Evolutionary conservation across 257 asterid genomes (phyloP), one percentile per base, ranked within the genome.

Genomic region (Nicotiana otophora): DNA sequence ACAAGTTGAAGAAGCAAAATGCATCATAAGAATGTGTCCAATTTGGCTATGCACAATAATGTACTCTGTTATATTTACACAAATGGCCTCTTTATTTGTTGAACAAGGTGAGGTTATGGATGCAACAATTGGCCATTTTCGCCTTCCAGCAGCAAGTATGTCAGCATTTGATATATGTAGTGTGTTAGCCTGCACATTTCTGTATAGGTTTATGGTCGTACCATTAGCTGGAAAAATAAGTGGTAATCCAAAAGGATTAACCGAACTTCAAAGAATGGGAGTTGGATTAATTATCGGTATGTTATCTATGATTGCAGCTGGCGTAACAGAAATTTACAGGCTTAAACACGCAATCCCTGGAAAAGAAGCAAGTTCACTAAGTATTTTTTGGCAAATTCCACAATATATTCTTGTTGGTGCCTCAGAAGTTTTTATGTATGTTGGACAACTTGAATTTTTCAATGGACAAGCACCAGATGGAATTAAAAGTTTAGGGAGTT

Each of bases 261-360:
- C 93, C 0, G 96, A 92, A 89, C 96, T 95, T 75, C 98, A 92
- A 65, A 87, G 98, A 64, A 95, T 95, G 97, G 98, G 98, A 1
- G 87, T 87, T 12, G 97, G 98, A 14, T 89, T 95, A 4, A 28
- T 93, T 31, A 91, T 95, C 64, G 96, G 92, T 54, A 81, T 92
- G 87, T 60, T 93, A 39, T 90, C 95, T 0, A 93, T 93, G 97
- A 51, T 92, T 65, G 93, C 94, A 17, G 98, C 98, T 0, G 97
- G 93, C 0, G 0, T 90, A 2, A 91, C 94, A 0, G 97, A 93
- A 84, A 62, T 83, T 0, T 81, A 78, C 0, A 68, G 98, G 17
- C 91, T 92, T 3, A 88, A 66, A 57, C n/a, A 85, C 4, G 91
- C 86, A 0, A 46, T 79, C 31, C 89, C 87, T 0, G 90, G 84